A percentile compares a stretch with the other conserved stretches of the same genome.
Conservation (phyloP, 768 basidiomycete species). For the Tylopilus sp. region DNA sequence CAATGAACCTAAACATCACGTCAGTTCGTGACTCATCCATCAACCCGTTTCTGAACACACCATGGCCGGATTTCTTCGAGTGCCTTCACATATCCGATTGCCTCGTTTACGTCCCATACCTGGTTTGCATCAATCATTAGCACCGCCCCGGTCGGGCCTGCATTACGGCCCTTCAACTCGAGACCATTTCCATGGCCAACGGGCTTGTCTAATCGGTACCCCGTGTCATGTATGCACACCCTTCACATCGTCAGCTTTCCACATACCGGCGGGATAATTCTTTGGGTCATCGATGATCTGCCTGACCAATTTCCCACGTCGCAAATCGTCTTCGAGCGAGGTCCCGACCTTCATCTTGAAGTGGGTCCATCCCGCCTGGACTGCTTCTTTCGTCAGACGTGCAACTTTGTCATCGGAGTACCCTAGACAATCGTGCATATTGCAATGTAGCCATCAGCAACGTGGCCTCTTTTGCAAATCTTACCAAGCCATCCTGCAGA, state of each 20-base stretch:
- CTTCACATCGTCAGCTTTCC: conserved; percentile 3
- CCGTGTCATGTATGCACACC: not conserved
- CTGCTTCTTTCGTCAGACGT: conserved; percentile 78
- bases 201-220: conserved; percentile 26
- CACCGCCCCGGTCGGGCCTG: conserved; percentile 87
- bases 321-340: conserved; percentile 72
- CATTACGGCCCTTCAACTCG: conserved; percentile 78
- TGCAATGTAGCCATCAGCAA: not conserved
- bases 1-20: conserved; percentile 62
- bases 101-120: conserved; percentile 88
- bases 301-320: conserved; percentile 81
- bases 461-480: conserved; percentile 1
- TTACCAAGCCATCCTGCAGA: conserved; percentile 85
- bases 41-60: not conserved
- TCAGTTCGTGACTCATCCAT: conserved; percentile 7
- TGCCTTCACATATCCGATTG: conserved; percentile 80
- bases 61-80: conserved; percentile 60
- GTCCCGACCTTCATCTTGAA: conserved; percentile 98
- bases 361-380: conserved; percentile 87
- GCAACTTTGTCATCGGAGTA: conserved; percentile 90
- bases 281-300: conserved; percentile 89
- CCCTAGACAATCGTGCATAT: conserved; percentile 36
- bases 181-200: conserved; percentile 50
- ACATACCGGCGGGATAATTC: conserved; percentile 54
- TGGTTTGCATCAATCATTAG: conserved; percentile 97